A percentile compares a stretch with the other conserved stretches of the same genome.
phyloP scores from a whole-genome alignment of 805 yeast genomes.

The Candida corydali region DNA sequence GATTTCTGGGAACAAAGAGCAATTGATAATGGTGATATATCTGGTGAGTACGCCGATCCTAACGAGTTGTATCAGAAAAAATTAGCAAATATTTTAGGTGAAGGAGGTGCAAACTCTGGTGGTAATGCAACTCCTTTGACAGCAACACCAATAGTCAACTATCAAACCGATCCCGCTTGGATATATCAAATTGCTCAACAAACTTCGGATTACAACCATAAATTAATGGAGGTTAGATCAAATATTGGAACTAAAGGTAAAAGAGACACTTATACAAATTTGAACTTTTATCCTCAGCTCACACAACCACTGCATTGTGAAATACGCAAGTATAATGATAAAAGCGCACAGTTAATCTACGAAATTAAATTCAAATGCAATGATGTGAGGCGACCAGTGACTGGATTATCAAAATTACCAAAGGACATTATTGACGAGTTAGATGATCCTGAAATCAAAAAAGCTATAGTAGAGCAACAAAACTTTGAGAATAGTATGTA shows the following conservation, averaged over 20 bases:
- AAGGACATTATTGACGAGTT: conserved; percentile 52
- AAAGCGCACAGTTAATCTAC: conserved; percentile 32
- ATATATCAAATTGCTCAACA: conserved; percentile 80
- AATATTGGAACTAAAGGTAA: conserved; percentile 52
- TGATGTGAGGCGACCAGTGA: conserved; percentile 46
- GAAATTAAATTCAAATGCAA: conserved; percentile 43
- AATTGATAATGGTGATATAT: conserved; percentile 56
- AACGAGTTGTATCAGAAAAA: conserved; percentile 43
- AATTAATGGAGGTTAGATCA: conserved; percentile 55
- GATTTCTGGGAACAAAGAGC: conserved; percentile 79
- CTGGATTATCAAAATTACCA: conserved; percentile 65
- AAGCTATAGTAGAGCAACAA: conserved; percentile 63
- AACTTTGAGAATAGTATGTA: conserved; percentile 34
- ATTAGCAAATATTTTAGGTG: conserved; percentile 32
- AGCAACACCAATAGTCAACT: conserved; percentile 35
- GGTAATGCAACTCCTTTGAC: conserved; percentile 23
- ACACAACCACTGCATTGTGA: conserved; percentile 65
- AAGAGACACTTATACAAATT: conserved; percentile 83
- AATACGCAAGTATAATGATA: conserved; percentile 21
- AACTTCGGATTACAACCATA: conserved; percentile 65
- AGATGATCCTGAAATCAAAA: conserved; percentile 48
- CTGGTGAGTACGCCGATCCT: conserved; percentile 71
- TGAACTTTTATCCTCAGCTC: conserved; percentile 62
- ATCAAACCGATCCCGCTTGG: conserved; percentile 70
- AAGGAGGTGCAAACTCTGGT: conserved; percentile 21